Base-by-base conservation (phyloP, 2,329 filamentous ascomycete genomes). In the Fusarium tricinctum region DNA sequence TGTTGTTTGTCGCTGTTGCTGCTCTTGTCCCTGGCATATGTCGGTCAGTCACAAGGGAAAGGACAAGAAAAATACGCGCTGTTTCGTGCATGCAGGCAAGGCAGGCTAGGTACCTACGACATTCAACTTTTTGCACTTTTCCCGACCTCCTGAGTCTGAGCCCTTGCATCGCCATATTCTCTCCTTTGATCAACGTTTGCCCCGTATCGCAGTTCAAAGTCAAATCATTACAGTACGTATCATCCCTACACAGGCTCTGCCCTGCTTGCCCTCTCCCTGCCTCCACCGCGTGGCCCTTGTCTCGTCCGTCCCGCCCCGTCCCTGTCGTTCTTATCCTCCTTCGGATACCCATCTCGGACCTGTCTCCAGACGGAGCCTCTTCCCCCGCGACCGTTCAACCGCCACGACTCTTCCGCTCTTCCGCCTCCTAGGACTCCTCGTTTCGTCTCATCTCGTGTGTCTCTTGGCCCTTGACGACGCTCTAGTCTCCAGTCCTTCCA, bases 301-400 rank as follows among this genome's bases (percentile, higher is more conserved):
- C 59, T 45, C 47, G 42, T 56, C 70, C 59, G 57, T 69, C 66
- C 65, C 70, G 66, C 59, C 30, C 49, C 55, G 63, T 60, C 69
- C 66, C 69, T 72, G 69, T 61, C 58, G 58, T 64, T 72, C 69
- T 69, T 61, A 57, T 63, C 64, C 61, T 63, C 58, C 50, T 70
- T 71, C 47, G 71, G 70, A 59, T 69, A 52, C 55, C 42, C 60
- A 73, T 69, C 71, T 73, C 67, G 69, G 71, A 55, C 65, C 49
- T 69, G 70, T 69, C 71, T 73, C 71, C 69, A 73, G 71, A 65
- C 71, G 62, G 71, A 73, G 71, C 71, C 71, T 73, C 71, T 68
- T 59, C 64, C 68, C 69, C 71, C 66, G 71, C 71, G 69, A 63
- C 69, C 61, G 58, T 45, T 38, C 57, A 58, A 66, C 61, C 50